Evolutionary conservation across 192 early-diverging fungal species (phyloP).

Genomic region (Paraglomus brasilianum): DNA sequence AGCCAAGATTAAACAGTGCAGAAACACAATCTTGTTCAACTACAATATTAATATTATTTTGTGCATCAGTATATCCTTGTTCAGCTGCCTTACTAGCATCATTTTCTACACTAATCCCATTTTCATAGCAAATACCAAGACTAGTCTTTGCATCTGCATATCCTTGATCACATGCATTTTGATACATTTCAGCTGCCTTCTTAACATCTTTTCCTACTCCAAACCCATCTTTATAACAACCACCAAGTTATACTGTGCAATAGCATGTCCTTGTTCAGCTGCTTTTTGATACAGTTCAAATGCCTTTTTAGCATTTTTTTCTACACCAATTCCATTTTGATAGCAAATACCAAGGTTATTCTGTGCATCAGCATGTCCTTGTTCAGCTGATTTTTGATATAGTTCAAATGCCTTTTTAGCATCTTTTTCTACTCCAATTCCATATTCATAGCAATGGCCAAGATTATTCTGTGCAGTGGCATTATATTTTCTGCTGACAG

Average conservation of each 20-base stretch:
- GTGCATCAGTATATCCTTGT: slow-evolving; percentile 71
- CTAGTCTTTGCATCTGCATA: slow-evolving; percentile 72
- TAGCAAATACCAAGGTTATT: slow-evolving; percentile 79
- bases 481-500: slow-evolving; percentile 55
- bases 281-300: slow-evolving; percentile 60
- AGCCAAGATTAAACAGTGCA: slow-evolving; percentile 78
- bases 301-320: slow-evolving; percentile 62
- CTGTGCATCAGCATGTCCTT: slow-evolving; percentile 59
- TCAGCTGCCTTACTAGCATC: slow-evolving; percentile 54
- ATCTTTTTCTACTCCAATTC: slow-evolving; percentile 65
- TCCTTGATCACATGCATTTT: slow-evolving; percentile 51
- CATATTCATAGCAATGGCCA: slow-evolving; percentile 82
- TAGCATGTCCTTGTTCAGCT: slow-evolving; percentile 54
- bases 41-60: too few relatives aligned
- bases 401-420: slow-evolving; percentile 56
- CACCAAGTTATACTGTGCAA: slow-evolving; percentile 57
- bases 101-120: slow-evolving; percentile 56
- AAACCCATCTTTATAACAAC: slow-evolving; percentile 62
- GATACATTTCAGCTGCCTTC: slow-evolving; percentile 62
- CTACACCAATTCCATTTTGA: slow-evolving; percentile 69
- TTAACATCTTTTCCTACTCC: slow-evolving; percentile 49
- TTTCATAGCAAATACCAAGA: slow-evolving; percentile 77
- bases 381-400: slow-evolving; percentile 51
- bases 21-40: too few relatives aligned
- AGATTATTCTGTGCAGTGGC: slow-evolving; percentile 63